Evolutionary conservation across 2,329 filamentous ascomycete species (phyloP).

Genomic region (Tolypocladium ophioglossoides): DNA sequence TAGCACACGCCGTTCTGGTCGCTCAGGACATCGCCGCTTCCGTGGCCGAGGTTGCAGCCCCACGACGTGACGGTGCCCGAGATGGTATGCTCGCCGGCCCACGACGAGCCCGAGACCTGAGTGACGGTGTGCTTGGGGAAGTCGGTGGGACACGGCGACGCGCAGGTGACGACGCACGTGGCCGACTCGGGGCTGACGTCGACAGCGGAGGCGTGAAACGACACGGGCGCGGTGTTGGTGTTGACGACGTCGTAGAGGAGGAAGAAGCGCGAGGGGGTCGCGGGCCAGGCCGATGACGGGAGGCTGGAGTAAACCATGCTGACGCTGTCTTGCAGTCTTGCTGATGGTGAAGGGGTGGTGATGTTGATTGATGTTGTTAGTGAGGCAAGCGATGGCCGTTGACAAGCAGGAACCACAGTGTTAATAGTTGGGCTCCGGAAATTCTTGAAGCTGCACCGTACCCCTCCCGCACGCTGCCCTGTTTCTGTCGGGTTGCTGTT

Average conservation of each 20-base stretch:
- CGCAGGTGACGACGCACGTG: conserved; percentile 7
- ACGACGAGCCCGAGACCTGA: conserved; percentile 6
- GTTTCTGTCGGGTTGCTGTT: too few species aligned
- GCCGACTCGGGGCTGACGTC: neutral
- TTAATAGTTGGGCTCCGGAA: too few species aligned
- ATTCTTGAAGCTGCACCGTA: too few species aligned
- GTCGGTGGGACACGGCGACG: conserved; percentile 5
- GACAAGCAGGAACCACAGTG: too few species aligned
- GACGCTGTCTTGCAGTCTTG: too few species aligned
- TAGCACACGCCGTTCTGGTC: neutral
- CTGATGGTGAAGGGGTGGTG: too few species aligned
- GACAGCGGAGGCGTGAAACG: neutral
- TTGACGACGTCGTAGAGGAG: conserved; percentile 9
- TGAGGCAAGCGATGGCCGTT: too few species aligned
- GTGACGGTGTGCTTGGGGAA: conserved; percentile 9
- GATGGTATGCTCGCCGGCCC: conserved; percentile 6
- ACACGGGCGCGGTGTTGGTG: neutral
- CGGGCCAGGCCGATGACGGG: neutral
- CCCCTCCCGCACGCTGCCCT: too few species aligned
- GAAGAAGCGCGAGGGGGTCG: conserved; percentile 4
- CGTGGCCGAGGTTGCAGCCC: conserved; percentile 3
- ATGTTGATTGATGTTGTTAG: too few species aligned
- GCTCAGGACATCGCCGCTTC: neutral
- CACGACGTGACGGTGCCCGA: conserved; percentile 4
- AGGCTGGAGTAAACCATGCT: too few species aligned